These are phyloP conservation scores for Nannochloropsis salina DNA, from an alignment of 108 stramenopile genomes.

Conservation along the genomic window DNA sequence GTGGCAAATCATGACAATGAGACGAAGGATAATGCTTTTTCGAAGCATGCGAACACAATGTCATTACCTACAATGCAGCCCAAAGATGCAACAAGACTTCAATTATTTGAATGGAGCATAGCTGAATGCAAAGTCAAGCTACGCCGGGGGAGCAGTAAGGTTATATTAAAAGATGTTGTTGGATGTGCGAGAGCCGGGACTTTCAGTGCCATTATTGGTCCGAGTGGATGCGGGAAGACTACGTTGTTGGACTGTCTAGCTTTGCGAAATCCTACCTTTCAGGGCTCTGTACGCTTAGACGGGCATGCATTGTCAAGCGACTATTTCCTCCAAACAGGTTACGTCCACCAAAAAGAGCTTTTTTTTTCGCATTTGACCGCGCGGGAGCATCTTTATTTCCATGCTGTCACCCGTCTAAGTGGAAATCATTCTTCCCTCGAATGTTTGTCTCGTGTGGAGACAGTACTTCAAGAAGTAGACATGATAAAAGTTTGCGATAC, in stretches of 20 bases:
- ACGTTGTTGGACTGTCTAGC: background rate
- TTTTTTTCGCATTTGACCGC: background rate
- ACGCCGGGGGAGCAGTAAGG: background rate
- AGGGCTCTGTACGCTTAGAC: background rate
- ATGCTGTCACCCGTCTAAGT: background rate
- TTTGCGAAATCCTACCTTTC: background rate
- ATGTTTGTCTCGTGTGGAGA: background rate
- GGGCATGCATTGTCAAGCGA: slow-evolving; percentile 5
- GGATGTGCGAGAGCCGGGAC: background rate
- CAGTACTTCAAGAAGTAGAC: background rate
- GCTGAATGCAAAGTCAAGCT: slow-evolving; percentile 20
- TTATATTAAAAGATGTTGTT: background rate
- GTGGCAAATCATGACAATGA: too few species aligned
- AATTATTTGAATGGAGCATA: background rate
- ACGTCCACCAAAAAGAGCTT: background rate
- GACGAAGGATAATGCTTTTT: too few species aligned
- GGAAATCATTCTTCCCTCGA: background rate
- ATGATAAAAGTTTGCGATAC: background rate
- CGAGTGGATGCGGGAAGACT: background rate
- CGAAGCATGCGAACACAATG: too few species aligned
- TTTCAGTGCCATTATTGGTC: background rate
- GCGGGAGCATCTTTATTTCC: background rate
- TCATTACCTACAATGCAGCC: too few species aligned
- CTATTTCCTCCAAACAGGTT: background rate
- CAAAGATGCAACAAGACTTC: background rate